A percentile compares a stretch with the other conserved stretches of the same genome.
phyloP scores from a whole-genome alignment of 2,329 filamentous ascomycete genomes.

The Ophiostoma ips region DNA sequence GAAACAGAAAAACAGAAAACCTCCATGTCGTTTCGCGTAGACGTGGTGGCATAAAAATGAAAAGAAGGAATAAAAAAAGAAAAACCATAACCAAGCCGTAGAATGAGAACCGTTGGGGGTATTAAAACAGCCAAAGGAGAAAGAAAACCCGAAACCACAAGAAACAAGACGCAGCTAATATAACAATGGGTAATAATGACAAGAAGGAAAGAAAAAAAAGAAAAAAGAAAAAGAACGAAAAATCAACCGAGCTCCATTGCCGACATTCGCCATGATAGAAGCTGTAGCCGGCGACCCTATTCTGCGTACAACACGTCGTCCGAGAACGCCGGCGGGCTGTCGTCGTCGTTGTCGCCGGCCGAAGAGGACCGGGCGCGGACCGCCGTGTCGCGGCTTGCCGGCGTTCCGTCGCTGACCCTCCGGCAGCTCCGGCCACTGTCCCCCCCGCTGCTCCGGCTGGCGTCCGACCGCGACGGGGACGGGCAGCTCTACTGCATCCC shows the following conservation, averaged over 20 bases:
- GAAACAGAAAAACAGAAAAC: neutral
- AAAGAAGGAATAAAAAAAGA: neutral
- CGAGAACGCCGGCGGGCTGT: too few relatives aligned
- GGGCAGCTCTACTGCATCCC: conserved; percentile 19
- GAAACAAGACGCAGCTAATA: neutral
- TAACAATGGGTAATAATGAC: neutral
- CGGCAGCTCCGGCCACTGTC: too few relatives aligned
- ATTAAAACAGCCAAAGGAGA: conserved; percentile 3
- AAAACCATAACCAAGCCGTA: neutral
- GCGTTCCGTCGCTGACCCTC: too few relatives aligned
- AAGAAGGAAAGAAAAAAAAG: neutral
- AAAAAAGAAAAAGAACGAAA: neutral
- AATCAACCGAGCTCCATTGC: too few relatives aligned
- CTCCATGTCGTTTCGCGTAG: neutral
- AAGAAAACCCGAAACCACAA: neutral
- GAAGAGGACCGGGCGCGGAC: too few relatives aligned
- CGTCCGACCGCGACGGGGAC: too few relatives aligned
- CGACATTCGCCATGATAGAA: too few relatives aligned
- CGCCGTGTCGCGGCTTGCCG: too few relatives aligned
- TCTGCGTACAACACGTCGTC: too few relatives aligned
- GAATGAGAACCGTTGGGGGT: conserved; percentile 5
- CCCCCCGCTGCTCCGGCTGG: too few relatives aligned
- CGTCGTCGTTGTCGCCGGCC: too few relatives aligned
- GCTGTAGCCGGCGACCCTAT: too few relatives aligned
- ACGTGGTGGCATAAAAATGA: neutral